These are phyloP conservation scores for Taxillus chinensis DNA, from an alignment of 164 flowering plant genomes.

Conservation along the genomic window DNA sequence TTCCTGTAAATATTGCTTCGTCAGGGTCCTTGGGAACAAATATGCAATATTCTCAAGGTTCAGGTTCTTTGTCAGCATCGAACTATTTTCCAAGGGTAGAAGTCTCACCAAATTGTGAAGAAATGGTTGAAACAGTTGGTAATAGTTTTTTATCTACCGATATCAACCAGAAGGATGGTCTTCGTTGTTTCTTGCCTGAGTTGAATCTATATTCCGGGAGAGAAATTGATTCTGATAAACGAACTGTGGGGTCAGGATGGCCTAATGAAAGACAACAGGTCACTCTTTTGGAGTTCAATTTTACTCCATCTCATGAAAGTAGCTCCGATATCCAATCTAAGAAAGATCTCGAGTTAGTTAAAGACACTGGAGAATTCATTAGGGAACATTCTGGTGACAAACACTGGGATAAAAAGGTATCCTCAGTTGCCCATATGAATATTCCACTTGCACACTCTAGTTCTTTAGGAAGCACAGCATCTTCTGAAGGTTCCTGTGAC, in stretches of 20 bases:
- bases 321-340: slow-evolving; percentile 24
- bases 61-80: slow-evolving; percentile 42
- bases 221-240: slow-evolving; percentile 44
- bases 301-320: slow-evolving; percentile 31
- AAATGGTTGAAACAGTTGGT: slow-evolving; percentile 30
- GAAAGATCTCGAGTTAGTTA: slow-evolving; percentile 32
- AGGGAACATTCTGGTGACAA: slow-evolving; percentile 25
- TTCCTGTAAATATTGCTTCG: slow-evolving; percentile 54
- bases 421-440: background rate
- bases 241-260: slow-evolving; percentile 27
- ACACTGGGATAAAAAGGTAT: background rate
- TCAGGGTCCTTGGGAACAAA: slow-evolving; percentile 53
- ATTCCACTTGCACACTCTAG: background rate
- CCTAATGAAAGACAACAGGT: slow-evolving; percentile 36
- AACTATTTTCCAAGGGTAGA: slow-evolving; percentile 50
- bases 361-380: slow-evolving; percentile 31
- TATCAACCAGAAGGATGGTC: slow-evolving; percentile 31
- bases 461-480: background rate
- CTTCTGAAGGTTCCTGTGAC: slow-evolving; percentile 83
- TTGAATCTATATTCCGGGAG: slow-evolving; percentile 35
- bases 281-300: slow-evolving; percentile 11
- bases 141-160: slow-evolving; percentile 40
- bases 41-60: slow-evolving; percentile 55
- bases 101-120: slow-evolving; percentile 39
- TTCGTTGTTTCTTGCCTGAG: slow-evolving; percentile 51